phyloP scores from a whole-genome alignment of 225 moss, liverwort and hornwort genomes.

The Straminergon stramineum region DNA sequence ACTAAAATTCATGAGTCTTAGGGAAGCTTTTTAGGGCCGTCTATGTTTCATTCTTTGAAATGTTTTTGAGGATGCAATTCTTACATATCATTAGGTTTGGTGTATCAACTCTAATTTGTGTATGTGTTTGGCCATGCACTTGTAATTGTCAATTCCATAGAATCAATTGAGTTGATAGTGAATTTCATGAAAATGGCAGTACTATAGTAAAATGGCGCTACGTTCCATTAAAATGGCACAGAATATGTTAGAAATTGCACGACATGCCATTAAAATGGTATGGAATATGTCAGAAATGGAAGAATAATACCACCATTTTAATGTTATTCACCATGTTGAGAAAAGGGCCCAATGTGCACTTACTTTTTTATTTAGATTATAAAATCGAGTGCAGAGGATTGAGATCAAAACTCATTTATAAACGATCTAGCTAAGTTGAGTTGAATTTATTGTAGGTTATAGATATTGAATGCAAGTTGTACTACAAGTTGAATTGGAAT shows the following conservation, averaged over 20 bases:
- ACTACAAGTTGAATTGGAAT: neutral
- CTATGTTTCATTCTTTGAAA: neutral
- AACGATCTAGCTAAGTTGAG: rapidly evolving
- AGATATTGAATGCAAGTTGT: neutral
- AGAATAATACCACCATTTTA: no score
- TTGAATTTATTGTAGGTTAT: neutral
- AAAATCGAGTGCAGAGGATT: neutral
- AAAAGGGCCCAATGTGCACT: rapidly evolving
- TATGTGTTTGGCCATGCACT: rapidly evolving
- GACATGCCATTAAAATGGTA: no score
- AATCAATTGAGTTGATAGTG: neutral
- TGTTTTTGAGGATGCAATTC: neutral
- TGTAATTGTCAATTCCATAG: rapidly evolving
- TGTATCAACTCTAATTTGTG: neutral
- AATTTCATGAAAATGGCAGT: no score
- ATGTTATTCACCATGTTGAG: no score
- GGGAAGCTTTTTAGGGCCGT: neutral
- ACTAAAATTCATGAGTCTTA: neutral
- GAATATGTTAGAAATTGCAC: no score
- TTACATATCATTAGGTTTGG: neutral
- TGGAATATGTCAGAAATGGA: no score
- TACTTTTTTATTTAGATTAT: neutral
- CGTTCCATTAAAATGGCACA: no score
- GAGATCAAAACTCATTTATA: neutral
- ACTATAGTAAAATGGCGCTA: no score